Evolutionary conservation across 768 basidiomycete genomes (phyloP).

Genomic region (Strobilomyces confusus): DNA sequence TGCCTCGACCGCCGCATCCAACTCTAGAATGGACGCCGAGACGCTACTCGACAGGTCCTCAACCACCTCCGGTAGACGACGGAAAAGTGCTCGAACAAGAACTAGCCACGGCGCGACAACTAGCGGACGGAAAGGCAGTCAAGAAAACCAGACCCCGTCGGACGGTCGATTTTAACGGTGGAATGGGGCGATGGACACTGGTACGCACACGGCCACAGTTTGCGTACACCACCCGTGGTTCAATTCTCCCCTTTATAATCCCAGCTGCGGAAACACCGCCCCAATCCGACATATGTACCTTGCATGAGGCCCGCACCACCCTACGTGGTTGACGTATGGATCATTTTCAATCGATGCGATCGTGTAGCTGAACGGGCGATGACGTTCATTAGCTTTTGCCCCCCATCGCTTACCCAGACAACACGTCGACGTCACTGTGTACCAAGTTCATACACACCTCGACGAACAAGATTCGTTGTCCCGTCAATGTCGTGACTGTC

Average conservation of each 20-base stretch:
- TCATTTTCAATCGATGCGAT: slow-evolving; percentile 11
- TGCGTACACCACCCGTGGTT: neutral
- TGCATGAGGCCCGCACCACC: slow-evolving; percentile 81
- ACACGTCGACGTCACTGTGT: slow-evolving; percentile 89
- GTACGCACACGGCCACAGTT: slow-evolving; percentile 47
- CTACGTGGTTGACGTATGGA: slow-evolving; percentile 82
- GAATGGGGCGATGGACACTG: slow-evolving; percentile 79
- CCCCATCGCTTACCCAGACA: slow-evolving; percentile 86
- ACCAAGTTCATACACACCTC: slow-evolving; percentile 98
- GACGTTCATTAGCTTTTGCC: slow-evolving; percentile 70
- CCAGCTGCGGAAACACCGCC: slow-evolving; percentile 73
- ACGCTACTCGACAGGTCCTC: slow-evolving; percentile 59
- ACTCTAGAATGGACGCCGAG: slow-evolving; percentile 74
- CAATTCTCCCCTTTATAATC: too few relatives aligned
- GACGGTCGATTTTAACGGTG: slow-evolving; percentile 94
- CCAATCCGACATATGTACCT: slow-evolving; percentile 72
- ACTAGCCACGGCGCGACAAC: slow-evolving; percentile 64
- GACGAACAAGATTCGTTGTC: slow-evolving; percentile 97
- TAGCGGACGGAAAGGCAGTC: slow-evolving; percentile 74
- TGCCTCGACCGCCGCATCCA: slow-evolving; percentile 35
- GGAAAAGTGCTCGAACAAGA: slow-evolving; percentile 74
- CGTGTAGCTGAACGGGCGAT: slow-evolving; percentile 27
- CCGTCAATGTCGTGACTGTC: slow-evolving; percentile 92
- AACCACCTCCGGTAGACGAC: slow-evolving; percentile 79
- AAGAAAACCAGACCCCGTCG: slow-evolving; percentile 91